These are phyloP conservation scores for Macrophomina phaseolina DNA, from an alignment of 2,329 filamentous ascomycete genomes.

Conservation along the genomic window DNA sequence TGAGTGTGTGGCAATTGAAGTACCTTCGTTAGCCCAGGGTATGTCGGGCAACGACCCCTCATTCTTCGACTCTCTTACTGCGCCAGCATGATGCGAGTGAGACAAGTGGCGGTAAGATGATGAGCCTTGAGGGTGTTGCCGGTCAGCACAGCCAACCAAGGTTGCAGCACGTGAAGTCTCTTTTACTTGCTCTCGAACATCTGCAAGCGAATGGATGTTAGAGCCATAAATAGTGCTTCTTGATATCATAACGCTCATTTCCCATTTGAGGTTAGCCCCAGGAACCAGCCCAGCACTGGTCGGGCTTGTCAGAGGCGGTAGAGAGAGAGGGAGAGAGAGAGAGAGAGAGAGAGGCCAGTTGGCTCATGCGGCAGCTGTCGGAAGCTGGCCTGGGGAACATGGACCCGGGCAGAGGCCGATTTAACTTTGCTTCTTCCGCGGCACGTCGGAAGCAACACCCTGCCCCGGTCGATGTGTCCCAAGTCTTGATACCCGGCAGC, in stretches of 20 bases:
- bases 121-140: too few relatives aligned
- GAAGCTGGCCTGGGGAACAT: neutral
- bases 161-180: neutral
- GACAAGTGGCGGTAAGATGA: neutral
- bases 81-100: neutral
- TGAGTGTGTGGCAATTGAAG: neutral
- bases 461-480: neutral
- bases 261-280: conserved; percentile 1
- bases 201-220: neutral
- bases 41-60: neutral
- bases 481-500: neutral
- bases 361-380: neutral
- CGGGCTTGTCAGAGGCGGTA: neutral
- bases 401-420: neutral
- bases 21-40: neutral
- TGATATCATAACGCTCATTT: neutral
- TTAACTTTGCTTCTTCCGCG: conserved; percentile 24
- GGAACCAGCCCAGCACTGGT: neutral
- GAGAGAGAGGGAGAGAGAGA: too few relatives aligned
- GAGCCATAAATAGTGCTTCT: neutral
- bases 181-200: neutral
- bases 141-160: neutral
- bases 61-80: neutral
- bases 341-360: neutral
- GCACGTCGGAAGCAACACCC: conserved; percentile 12